Evolutionary conservation across 2,329 filamentous ascomycete genomes (phyloP).

Genomic region (Trichophyton equinum): DNA sequence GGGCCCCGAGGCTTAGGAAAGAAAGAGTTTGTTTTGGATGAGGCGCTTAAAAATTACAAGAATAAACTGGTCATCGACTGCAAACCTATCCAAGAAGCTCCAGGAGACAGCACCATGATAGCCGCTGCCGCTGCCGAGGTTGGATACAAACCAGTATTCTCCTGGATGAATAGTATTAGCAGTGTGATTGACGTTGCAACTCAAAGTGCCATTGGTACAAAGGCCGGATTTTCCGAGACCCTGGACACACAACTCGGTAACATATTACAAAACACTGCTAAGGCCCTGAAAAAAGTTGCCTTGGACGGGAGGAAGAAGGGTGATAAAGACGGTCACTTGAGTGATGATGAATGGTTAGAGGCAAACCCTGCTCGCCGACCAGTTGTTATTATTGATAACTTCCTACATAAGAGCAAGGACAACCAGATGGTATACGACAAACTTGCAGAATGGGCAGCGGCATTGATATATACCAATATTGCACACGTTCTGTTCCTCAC

Average conservation of each 20-base stretch:
- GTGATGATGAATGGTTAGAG: constrained; percentile 78
- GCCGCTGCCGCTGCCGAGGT: constrained; percentile 67
- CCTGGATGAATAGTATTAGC: constrained; percentile 89
- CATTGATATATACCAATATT: constrained; percentile 71
- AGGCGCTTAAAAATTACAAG: constrained; percentile 61
- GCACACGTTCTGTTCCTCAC: constrained; percentile 94
- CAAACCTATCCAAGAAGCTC: constrained; percentile 81
- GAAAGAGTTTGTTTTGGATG: constrained; percentile 72
- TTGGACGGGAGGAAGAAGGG: constrained; percentile 56
- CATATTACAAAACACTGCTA: constrained; percentile 72
- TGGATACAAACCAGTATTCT: constrained; percentile 86
- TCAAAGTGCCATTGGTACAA: constrained; percentile 85
- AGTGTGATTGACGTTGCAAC: constrained; percentile 86
- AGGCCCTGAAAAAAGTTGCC: constrained; percentile 65
- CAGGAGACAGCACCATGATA: constrained; percentile 77
- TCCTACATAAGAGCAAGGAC: constrained; percentile 64
- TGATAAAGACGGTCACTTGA: constrained; percentile 59
- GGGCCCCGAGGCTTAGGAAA: constrained; percentile 87
- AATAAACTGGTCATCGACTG: constrained; percentile 82
- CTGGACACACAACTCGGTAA: constrained; percentile 79
- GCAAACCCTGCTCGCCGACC: constrained; percentile 73
- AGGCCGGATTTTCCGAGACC: constrained; percentile 87
- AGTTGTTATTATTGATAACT: constrained; percentile 84
- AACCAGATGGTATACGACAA: constrained; percentile 58
- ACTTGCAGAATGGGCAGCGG: constrained; percentile 78